Evolutionary conservation across 2,329 filamentous ascomycete genomes (phyloP).

Genomic region (Colletotrichum siamense): DNA sequence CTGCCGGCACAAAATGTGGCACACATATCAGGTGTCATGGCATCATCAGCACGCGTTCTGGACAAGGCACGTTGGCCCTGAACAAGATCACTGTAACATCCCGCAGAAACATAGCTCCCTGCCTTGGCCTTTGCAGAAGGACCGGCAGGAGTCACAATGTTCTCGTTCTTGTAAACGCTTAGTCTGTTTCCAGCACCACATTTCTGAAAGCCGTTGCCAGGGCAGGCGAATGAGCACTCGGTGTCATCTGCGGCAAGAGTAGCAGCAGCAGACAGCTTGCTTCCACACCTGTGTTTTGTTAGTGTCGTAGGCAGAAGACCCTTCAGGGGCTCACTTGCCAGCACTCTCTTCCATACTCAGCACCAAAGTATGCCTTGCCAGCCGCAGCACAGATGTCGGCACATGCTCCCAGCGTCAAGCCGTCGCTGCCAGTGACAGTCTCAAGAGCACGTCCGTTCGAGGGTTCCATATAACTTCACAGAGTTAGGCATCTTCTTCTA

Average conservation of each 20-base stretch:
- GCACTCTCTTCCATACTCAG: slow-evolving; percentile 43
- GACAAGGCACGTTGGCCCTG: slow-evolving; percentile 31
- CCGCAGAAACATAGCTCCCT: slow-evolving; percentile 34
- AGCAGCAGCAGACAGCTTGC: slow-evolving; percentile 3
- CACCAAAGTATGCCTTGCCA: slow-evolving; percentile 33
- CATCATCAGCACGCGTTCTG: slow-evolving; percentile 30
- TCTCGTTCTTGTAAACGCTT: slow-evolving; percentile 17
- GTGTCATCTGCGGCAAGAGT: neutral
- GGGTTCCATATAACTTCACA: slow-evolving; percentile 35
- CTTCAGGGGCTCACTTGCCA: slow-evolving; percentile 32
- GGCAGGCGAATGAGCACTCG: slow-evolving; percentile 7
- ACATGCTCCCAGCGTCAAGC: slow-evolving; percentile 39
- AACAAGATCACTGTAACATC: slow-evolving; percentile 40
- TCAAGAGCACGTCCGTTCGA: slow-evolving; percentile 33
- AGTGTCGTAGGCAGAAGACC: neutral
- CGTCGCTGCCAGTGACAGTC: slow-evolving; percentile 29
- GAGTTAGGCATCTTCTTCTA: neutral
- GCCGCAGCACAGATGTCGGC: slow-evolving; percentile 32
- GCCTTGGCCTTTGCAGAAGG: neutral
- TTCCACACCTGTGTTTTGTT: slow-evolving; percentile 29
- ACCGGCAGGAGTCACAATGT: neutral
- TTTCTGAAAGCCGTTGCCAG: neutral
- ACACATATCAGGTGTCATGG: slow-evolving; percentile 40
- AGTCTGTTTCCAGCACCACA: slow-evolving; percentile 15
- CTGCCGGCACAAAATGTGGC: slow-evolving; percentile 32